Conservation (phyloP, 352 stramenopile species). For the Phytopythium sindhum region DNA sequence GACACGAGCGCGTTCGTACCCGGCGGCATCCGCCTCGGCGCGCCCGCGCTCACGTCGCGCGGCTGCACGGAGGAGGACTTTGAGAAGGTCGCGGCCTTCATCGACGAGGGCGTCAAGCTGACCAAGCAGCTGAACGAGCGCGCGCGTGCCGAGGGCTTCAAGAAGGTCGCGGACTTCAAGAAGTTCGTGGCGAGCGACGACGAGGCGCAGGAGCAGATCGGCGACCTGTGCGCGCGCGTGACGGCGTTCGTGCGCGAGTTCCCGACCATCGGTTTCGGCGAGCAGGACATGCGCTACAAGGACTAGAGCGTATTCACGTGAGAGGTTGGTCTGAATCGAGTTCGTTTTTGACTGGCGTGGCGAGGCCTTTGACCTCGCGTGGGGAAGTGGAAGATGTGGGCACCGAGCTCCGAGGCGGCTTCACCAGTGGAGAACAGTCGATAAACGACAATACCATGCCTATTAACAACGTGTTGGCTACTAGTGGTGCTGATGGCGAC, state of each 20-base stretch:
- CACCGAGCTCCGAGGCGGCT: neutral
- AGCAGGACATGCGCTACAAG: conserved; percentile 91
- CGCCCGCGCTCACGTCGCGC: conserved; percentile 93
- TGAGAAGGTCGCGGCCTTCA: conserved; percentile 92
- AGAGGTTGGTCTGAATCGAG: neutral
- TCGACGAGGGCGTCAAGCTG: conserved; percentile 95
- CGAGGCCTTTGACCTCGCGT: neutral
- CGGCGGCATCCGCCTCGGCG: conserved; percentile 96
- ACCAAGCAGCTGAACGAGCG: conserved; percentile 89
- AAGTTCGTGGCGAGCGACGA: conserved; percentile 64
- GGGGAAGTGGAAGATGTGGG: neutral
- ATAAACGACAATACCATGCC: neutral
- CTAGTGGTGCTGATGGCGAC: no score
- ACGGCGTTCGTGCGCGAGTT: conserved; percentile 94
- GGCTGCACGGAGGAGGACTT: conserved; percentile 96
- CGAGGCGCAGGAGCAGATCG: conserved; percentile 58
- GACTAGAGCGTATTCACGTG: conserved; percentile 27
- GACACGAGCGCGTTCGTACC: conserved; percentile 97
- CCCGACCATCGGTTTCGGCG: conserved; percentile 95
- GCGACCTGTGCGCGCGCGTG: conserved; percentile 86
- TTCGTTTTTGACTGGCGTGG: neutral
- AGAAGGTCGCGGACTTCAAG: conserved; percentile 92
- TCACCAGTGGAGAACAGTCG: neutral
- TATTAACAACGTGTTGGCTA: neutral
- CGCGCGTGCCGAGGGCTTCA: conserved; percentile 90